phyloP scores from a whole-genome alignment of 1,284 basidiomycete genomes.

The Ceratobasidium theobromae region DNA sequence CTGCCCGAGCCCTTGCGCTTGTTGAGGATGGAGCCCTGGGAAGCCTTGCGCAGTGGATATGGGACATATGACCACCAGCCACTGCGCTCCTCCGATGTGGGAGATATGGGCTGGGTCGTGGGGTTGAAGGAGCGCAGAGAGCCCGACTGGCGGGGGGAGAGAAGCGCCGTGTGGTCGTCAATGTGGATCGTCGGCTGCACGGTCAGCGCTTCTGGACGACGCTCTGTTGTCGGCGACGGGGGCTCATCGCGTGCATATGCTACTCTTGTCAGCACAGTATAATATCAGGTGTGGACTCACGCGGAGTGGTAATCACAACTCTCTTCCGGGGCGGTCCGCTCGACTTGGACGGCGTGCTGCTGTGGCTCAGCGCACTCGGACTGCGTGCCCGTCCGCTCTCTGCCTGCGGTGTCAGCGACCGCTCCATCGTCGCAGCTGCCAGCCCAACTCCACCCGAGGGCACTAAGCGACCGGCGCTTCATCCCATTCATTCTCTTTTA shows the following conservation, averaged over 20 bases:
- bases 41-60: conserved; percentile 37
- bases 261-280: conserved; percentile 40
- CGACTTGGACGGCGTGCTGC: conserved; percentile 42
- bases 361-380: conserved; percentile 41
- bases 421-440: conserved; percentile 10
- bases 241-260: conserved; percentile 83
- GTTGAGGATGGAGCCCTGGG: conserved; percentile 14
- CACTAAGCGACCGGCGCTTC: not conserved
- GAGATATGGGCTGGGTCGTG: conserved; percentile 48
- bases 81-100: conserved; percentile 37
- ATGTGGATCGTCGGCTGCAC: conserved; percentile 6
- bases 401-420: conserved; percentile 5
- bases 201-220: conserved; percentile 4
- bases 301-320: conserved; percentile 67
- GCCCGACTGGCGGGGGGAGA: conserved; percentile 32
- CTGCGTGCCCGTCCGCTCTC: conserved; percentile 4
- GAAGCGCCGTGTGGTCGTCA: conserved; percentile 22
- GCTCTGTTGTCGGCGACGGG: conserved; percentile 62
- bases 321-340: conserved; percentile 48
- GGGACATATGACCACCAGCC: conserved; percentile 31
- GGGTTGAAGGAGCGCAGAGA: conserved; percentile 28
- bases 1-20: conserved; percentile 30
- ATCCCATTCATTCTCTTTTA: not conserved
- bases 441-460: not conserved
- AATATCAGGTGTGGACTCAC: conserved; percentile 49